Base-by-base conservation (phyloP, 2,329 filamentous ascomycete genomes). In the Ophiosphaerella herpotricha region DNA sequence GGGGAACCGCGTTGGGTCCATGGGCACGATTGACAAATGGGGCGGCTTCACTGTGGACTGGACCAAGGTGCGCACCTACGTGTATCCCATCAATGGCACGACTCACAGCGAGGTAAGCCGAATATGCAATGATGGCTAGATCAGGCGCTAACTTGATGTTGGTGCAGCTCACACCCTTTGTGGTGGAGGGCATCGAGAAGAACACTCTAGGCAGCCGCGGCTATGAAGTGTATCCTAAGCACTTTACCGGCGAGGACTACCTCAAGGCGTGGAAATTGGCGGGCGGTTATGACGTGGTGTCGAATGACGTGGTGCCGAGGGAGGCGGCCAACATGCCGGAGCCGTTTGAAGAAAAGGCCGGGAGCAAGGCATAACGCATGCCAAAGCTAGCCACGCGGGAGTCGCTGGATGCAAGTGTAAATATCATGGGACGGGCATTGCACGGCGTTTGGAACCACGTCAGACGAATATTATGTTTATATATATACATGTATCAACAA, bases 11-110 rank as follows among this genome's bases (percentile, higher is more conserved):
- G 88, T 91, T 1, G 94, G 94, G 1, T 85, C 89, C 36, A 91
- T 95, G 85, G 94, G 94, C 73, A 77, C 80, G 12, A 90, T 95
- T 77, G 92, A 89, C 46, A 89, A 89, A 72, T 84, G 85, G 71
- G 94, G 93, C 74, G 87, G 87, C 43, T 99, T 94, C 75, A 74
- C 85, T 39, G 86, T 97, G 60, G 89, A 97, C 60, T 96, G 83
- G 82, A 76, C 80, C 48, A 96, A 95, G 77, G 90, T 97, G 68
- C 87, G 93, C 74, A 96, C 92, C 46, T 99, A 91, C 73, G 88
- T 89, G 48, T 90, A 90, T 63, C 92, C 93, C 0, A 75, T 85
- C 35, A 79, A 85, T 34, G 80, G 81, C 39, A 73, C 95, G 52
- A 80, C 81, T 21, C 80, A 82, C 5, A 58, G 58, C 7, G 63